Evolutionary conservation across 2,329 filamentous ascomycete genomes (phyloP), one percentile per base, ranked within the genome.

Genomic region (Pseudopyricularia javanii): DNA sequence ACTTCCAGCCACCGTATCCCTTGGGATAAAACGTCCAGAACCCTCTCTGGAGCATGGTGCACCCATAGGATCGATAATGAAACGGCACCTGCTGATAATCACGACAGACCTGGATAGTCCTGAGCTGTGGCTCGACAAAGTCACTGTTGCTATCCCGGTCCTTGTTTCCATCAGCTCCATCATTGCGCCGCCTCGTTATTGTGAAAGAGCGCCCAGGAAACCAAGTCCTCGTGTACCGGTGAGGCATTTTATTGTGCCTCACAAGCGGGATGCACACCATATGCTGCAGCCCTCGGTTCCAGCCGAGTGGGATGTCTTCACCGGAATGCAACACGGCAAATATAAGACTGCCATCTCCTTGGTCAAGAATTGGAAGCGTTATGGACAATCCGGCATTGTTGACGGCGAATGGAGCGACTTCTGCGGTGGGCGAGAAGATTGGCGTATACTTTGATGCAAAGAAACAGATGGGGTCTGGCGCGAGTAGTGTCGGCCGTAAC

Each of bases 321-420:
- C 40, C 52, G 24, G 22, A 12, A n/a, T 54, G 47, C 14, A 54
- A 26, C 3, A 54, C 53, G 11, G 53, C 53, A 45, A 54, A 54
- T 2, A 51, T 7, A 17, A 54, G 34, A 7, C 51, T 32, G 49
- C 26, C 49, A 20, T 51, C 35, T 15, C 48, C 48, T 17, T 54
- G 53, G n/a, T 24, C 26, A 17, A 54, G n/a, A 7, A 54, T 12
- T 3, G 53, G 53, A 9, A 54, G 33, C n/a, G 53, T 45, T 34
- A 54, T 54, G 4, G 53, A 51, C 12, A 54, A 35, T 17, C 53
- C 53, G 4, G 53, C 53, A 33, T 54, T 54, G n/a, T 49, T 54
- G 15, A 54, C 30, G 20, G 26, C 26, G 33, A 54, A 51, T 9
- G 53, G 53, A 3, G 48, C 49, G 9, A 51, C 28, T 8, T 43